Conservation (phyloP, 2,329 filamentous ascomycete species). For the Ophiostoma sp. region DNA sequence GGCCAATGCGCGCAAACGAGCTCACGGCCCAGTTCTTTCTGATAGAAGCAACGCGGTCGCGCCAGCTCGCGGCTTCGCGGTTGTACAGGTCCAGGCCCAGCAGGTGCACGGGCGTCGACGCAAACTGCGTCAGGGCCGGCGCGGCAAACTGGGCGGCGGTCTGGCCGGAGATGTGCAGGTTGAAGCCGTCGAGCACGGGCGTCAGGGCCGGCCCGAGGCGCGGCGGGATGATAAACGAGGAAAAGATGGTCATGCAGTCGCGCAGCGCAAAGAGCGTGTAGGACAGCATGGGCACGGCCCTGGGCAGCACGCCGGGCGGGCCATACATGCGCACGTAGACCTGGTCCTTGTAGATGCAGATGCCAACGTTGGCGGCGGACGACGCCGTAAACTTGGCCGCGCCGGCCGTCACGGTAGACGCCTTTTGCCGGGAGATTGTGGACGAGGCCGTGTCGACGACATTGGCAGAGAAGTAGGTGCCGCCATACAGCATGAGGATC, state of each 20-base stretch:
- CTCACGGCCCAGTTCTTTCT: slow-evolving; percentile 70
- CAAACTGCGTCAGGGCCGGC: slow-evolving; percentile 70
- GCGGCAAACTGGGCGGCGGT: slow-evolving; percentile 72
- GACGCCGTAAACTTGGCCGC: slow-evolving; percentile 76
- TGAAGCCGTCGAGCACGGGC: slow-evolving; percentile 37
- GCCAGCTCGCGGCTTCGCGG: slow-evolving; percentile 45
- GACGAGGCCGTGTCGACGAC: slow-evolving; percentile 72
- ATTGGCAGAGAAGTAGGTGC: slow-evolving; percentile 88
- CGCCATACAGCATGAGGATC: slow-evolving; percentile 72
- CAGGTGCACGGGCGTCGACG: slow-evolving; percentile 78
- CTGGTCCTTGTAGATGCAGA: slow-evolving; percentile 87
- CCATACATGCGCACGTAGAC: slow-evolving; percentile 81
- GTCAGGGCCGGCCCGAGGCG: slow-evolving; percentile 66
- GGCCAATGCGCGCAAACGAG: slow-evolving; percentile 67
- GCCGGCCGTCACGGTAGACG: slow-evolving; percentile 63
- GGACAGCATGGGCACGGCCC: slow-evolving; percentile 60
- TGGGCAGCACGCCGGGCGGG: slow-evolving; percentile 45
- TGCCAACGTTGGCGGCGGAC: slow-evolving; percentile 71
- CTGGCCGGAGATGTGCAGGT: slow-evolving; percentile 42
- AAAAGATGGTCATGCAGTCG: slow-evolving; percentile 86
- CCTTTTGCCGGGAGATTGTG: slow-evolving; percentile 48
- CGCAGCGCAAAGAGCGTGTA: slow-evolving; percentile 75
- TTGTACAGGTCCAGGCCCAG: slow-evolving; percentile 86
- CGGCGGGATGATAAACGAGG: slow-evolving; percentile 82
- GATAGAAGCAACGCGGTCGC: slow-evolving; percentile 62